These are phyloP conservation scores for Colletotrichum navitas DNA, from an alignment of 2,329 filamentous ascomycete genomes.

Conservation along the genomic window DNA sequence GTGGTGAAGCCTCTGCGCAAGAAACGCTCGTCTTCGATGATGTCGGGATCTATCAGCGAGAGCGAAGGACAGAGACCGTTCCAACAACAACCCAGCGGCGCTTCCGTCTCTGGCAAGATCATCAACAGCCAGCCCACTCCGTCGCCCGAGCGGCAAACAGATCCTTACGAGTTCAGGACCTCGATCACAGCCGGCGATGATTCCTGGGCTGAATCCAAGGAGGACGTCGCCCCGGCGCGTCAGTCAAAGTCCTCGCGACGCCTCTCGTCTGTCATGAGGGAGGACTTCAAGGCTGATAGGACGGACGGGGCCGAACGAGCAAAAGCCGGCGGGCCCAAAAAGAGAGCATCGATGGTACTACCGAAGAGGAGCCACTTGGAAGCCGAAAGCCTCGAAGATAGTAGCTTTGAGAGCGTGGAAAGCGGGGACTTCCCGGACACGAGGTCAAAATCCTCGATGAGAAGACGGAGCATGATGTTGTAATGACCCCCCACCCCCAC, in stretches of 20 bases:
- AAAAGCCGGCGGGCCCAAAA: slow-evolving; percentile 48
- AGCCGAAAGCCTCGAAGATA: slow-evolving; percentile 48
- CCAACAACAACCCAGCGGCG: slow-evolving; percentile 6
- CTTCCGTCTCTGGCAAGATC: not conserved
- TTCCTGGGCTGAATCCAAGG: slow-evolving; percentile 45
- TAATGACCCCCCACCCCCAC: slow-evolving; percentile 50
- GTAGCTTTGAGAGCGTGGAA: slow-evolving; percentile 46
- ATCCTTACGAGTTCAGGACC: slow-evolving; percentile 68
- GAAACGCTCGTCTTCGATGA: slow-evolving; percentile 55
- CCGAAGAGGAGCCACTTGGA: slow-evolving; percentile 51
- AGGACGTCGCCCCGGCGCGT: slow-evolving; percentile 48
- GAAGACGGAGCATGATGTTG: slow-evolving; percentile 72
- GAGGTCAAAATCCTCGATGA: slow-evolving; percentile 52
- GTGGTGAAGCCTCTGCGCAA: slow-evolving; percentile 55
- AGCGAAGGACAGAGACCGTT: slow-evolving; percentile 24
- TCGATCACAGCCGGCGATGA: slow-evolving; percentile 56
- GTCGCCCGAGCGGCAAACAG: slow-evolving; percentile 45
- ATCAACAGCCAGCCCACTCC: not conserved
- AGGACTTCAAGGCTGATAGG: slow-evolving; percentile 50
- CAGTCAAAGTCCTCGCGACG: slow-evolving; percentile 53
- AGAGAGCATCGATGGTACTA: slow-evolving; percentile 59
- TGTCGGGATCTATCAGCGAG: slow-evolving; percentile 38
- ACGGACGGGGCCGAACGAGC: slow-evolving; percentile 47
- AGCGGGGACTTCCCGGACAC: slow-evolving; percentile 27
- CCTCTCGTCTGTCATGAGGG: slow-evolving; percentile 54